A percentile compares a stretch with the other conserved stretches of the same genome.
Evolutionary conservation across 768 basidiomycete genomes (phyloP).

Genomic region (Pholiota microspora): DNA sequence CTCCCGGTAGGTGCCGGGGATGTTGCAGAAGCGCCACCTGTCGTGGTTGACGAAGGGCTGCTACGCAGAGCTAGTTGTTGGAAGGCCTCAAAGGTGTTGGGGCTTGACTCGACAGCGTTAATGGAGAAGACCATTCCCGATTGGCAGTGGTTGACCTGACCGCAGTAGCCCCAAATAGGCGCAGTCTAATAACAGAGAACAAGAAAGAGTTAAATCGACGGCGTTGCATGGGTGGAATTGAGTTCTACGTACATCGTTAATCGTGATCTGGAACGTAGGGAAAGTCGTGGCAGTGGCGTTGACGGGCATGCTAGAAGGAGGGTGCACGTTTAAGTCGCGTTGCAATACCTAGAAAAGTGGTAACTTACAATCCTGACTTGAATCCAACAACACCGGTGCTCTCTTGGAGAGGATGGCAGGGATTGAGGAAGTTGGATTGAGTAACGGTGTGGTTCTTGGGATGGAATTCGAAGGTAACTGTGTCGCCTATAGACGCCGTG

Average conservation of each 20-base stretch:
- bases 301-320: constrained; percentile 38
- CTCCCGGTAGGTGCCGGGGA: neutral
- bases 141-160: constrained; percentile 49
- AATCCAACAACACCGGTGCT: constrained; percentile 30
- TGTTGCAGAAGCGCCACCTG: constrained; percentile 5
- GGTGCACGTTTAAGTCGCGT: neutral
- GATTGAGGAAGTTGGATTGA: constrained; percentile 37
- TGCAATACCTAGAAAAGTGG: neutral
- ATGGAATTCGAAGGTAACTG: constrained; percentile 41
- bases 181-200: constrained; percentile 28
- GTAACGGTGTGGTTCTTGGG: constrained; percentile 49
- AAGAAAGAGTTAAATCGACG: neutral
- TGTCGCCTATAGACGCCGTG: constrained; percentile 39
- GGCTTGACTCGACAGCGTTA: constrained; percentile 48
- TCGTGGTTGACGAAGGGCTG: constrained; percentile 14
- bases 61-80: constrained; percentile 27
- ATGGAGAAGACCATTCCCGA: constrained; percentile 66
- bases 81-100: constrained; percentile 55
- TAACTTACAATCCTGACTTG: constrained; percentile 43
- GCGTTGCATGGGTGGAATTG: neutral
- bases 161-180: constrained; percentile 62
- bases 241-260: constrained; percentile 39
- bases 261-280: constrained; percentile 45
- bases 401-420: constrained; percentile 28
- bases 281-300: constrained; percentile 33